Base-by-base conservation (phyloP, 441 rosid genomes). In the Adansonia gregorii region DNA sequence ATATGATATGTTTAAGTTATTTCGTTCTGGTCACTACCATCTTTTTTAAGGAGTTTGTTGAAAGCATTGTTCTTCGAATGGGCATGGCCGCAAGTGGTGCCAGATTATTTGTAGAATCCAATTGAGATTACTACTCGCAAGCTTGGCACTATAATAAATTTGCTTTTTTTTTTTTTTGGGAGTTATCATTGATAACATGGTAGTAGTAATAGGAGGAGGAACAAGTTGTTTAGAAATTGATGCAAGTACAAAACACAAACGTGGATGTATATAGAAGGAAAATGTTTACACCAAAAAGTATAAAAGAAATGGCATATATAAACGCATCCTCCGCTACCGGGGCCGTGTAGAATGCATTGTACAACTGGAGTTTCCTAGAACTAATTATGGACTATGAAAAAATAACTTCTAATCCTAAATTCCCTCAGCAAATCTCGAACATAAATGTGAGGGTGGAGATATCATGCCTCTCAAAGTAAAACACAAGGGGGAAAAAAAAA, bases 1-100 rank as follows among this genome's bases (percentile, higher is more conserved):
- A 12, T 72, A 64, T 14, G 69, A 15, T 76, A 27, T 43, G 49
- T 27, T 51, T 20, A 41, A 20, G 35, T 45, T 14, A 43, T n/a
- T 66, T 76, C 55, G 54, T 78, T 74, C 17, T 58, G 51, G 10
- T 49, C 8, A 31, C 14, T 35, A 72, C 54, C 68, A 66, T 12
- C 17, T 49, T 31, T 7, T 22, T 24, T n/a, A 9, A 14, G 43
- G 10, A 11, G 20, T 51, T 46, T 19, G 2, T 72, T 24, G 54
- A 27, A 22, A 68, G 48, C 14, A 51, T 75, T 56, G 75, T 66
- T 79, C 73, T 73, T 59, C 20, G 63, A 54, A 27, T 60, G 12
- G 43, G 15, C 12, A 17, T 75, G 77, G 52, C 73, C 58, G 49
- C 58, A 35, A 69, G 64, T 75, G 14, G 20, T 78, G 43, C n/a